Base-by-base conservation (phyloP, 768 basidiomycete species). In the Naganishia randhawae region DNA sequence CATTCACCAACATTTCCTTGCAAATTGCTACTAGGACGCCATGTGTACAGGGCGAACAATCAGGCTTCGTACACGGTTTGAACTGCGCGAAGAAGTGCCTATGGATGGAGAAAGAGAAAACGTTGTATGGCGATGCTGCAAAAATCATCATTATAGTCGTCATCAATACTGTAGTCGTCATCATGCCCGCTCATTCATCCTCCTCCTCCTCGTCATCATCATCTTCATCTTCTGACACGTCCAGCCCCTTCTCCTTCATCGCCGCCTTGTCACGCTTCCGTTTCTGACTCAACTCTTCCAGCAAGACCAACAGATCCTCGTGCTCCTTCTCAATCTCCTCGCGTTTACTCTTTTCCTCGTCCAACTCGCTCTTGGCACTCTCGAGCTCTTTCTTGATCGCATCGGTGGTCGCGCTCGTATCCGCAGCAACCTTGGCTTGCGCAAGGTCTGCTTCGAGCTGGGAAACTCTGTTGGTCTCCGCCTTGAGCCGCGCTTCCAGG, bases 311-410 rank as follows among this genome's bases (percentile, higher is more conserved):
- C 54, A 98, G 78, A 79, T 99, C 95, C 77, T 97, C 95, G 73
- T 97, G 94, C 78, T 99, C 95, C 80, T 93, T 94, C 79, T 96
- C 92, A 27, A 87, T 86, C 10, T 96, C 92, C 72, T 85, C 88
- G 55, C 85, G 84, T 76, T 88, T 89, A 65, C 83, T 84, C 72
- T 89, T 85, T 10, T 86, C 83, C 0, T 80, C 81, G 50, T 80
- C 78, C 9, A 91, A 77, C 64, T 86, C 79, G 16, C 68, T 73
- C 33, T 74, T 71, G 1, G 75, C 63, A 19, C 68, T 71, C 25
- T 74, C 73, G 41, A 75, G 63, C 19, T 71, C 73, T 37, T 72
- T 72, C 37, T 65, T 50, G 54, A 29, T 66, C n/a, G 32, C 48
- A 50, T n/a, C 17, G 51, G 17, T 52, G 29, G 5, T 52, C 25